phyloP scores from a whole-genome alignment of 2,329 filamentous ascomycete species.

The Cordyceps militaris region DNA sequence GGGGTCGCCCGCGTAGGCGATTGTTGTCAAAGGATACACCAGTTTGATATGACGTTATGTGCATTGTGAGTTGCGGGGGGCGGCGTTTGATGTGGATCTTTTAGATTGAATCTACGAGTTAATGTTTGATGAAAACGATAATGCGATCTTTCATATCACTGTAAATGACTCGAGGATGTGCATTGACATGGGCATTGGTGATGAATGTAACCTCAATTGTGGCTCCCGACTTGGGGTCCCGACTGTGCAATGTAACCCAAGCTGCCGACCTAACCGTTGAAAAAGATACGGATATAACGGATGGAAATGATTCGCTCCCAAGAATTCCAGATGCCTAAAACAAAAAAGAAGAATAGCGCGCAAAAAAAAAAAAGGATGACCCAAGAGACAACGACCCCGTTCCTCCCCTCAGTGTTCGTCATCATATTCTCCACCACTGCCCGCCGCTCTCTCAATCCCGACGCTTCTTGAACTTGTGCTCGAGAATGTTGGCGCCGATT shows the following conservation, averaged over 20 bases:
- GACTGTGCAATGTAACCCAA: not conserved
- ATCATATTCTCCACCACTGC: not conserved
- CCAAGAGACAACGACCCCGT: not conserved
- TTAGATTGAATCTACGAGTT: not conserved
- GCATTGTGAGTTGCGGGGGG: not conserved
- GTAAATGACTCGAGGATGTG: not conserved
- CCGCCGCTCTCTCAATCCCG: not conserved
- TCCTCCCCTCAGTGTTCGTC: not conserved
- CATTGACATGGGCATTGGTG: not conserved
- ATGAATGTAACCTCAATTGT: not conserved
- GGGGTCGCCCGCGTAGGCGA: not conserved
- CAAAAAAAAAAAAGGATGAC: not conserved
- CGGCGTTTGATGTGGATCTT: not conserved
- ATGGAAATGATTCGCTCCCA: not conserved
- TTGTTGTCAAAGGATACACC: not conserved
- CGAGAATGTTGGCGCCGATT: slow-evolving; percentile 46
- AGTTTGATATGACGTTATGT: not conserved
- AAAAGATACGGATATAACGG: not conserved
- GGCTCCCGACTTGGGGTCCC: not conserved
- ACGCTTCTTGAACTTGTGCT: slow-evolving; percentile 33
- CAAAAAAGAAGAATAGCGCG: not conserved
- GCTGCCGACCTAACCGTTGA: not conserved
- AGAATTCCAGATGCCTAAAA: not conserved
- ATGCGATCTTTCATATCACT: not conserved
- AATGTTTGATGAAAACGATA: not conserved